phyloP scores from a whole-genome alignment of 805 yeast species.

The Wickerhamiella nectarea region DNA sequence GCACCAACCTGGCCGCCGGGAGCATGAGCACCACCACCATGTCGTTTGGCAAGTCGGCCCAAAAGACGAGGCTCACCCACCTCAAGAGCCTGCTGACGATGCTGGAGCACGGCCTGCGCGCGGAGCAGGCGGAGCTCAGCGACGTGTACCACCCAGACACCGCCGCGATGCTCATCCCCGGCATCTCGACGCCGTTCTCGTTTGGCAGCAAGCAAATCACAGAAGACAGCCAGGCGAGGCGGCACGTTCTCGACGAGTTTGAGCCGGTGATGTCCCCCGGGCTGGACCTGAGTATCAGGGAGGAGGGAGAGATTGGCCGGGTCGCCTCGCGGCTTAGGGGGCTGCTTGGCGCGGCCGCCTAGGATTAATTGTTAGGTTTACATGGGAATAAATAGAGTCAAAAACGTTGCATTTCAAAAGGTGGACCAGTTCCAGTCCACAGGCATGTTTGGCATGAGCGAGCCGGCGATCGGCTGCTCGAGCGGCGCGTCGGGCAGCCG shows the following conservation, averaged over 20 bases:
- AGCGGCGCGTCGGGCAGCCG: constrained; percentile 10
- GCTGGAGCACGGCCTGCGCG: constrained; percentile 13
- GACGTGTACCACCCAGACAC: constrained; percentile 35
- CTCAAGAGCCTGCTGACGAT: constrained; percentile 15
- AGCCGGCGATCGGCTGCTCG: constrained; percentile 27
- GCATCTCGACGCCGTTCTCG: constrained; percentile 46
- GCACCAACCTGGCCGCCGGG: constrained; percentile 3
- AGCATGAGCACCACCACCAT: constrained; percentile 15
- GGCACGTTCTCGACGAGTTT: constrained; percentile 40
- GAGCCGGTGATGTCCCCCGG: constrained; percentile 37
- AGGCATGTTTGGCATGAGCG: constrained; percentile 32
- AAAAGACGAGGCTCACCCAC: constrained; percentile 19
- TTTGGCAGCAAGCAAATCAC: constrained; percentile 30
- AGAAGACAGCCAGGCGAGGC: constrained; percentile 48
- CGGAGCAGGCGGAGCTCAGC: constrained; percentile 11
- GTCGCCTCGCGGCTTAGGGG: constrained; percentile 22
- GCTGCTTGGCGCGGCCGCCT: not conserved
- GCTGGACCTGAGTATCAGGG: constrained; percentile 39
- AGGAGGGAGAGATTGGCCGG: constrained; percentile 62
- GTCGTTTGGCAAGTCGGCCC: constrained; percentile 18
- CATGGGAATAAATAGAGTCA: not conserved
- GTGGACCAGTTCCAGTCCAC: constrained; percentile 77
- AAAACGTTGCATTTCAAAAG: constrained; percentile 29
- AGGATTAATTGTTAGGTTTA: not conserved
- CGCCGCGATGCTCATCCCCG: constrained; percentile 39